phyloP scores from a whole-genome alignment of 2,329 filamentous ascomycete species.

The Colletotrichum neosansevieriae region DNA sequence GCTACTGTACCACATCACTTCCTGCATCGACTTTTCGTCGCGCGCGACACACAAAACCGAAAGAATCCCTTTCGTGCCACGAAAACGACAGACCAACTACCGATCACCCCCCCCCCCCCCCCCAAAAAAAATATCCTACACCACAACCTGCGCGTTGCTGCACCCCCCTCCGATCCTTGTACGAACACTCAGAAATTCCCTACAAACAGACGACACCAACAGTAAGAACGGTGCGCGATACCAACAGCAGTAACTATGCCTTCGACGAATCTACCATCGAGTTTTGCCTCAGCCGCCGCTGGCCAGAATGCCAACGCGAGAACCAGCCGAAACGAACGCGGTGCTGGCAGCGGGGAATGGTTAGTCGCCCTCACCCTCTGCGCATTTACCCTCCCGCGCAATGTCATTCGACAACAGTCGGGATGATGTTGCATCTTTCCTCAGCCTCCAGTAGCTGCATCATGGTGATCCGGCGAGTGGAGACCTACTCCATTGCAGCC shows the following conservation, averaged over 20 bases:
- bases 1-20: slow-evolving; percentile 39
- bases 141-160: slow-evolving; percentile 33
- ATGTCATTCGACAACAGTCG: slow-evolving; percentile 1
- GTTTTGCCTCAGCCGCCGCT: slow-evolving; percentile 86
- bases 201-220: slow-evolving; percentile 14
- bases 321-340: slow-evolving; percentile 70
- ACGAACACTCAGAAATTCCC: not conserved
- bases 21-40: slow-evolving; percentile 19
- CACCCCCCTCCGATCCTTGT: slow-evolving; percentile 6
- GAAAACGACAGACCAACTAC: slow-evolving; percentile 23
- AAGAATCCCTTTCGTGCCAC: slow-evolving; percentile 37
- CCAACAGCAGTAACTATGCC: slow-evolving; percentile 63
- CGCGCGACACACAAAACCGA: slow-evolving; percentile 32
- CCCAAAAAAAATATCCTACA: not conserved
- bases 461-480: not conserved
- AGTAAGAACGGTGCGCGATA: slow-evolving; percentile 41
- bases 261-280: slow-evolving; percentile 82
- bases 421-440: not conserved
- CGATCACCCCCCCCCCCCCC: slow-evolving; percentile 1
- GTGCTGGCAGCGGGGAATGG: slow-evolving; percentile 76
- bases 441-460: not conserved
- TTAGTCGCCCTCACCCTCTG: slow-evolving; percentile 58
- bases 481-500: slow-evolving; percentile 3
- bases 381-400: not conserved
- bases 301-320: slow-evolving; percentile 75